Conservation (phyloP, 306 rosid species). For the Elaeagnus macrophylla region DNA sequence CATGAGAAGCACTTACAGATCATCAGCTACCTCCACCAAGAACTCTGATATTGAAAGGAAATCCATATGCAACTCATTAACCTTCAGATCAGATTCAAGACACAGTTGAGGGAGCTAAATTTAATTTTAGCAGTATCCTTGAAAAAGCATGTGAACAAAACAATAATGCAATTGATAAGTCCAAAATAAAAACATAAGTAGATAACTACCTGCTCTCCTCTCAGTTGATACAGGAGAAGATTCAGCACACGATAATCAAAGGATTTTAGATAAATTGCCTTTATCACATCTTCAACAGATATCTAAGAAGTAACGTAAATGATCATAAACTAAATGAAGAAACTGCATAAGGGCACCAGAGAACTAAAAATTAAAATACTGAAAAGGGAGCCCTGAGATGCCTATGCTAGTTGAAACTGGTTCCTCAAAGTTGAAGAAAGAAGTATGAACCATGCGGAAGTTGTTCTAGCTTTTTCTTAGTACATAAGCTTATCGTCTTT, state of each 20-base stretch:
- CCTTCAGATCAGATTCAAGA: conserved; percentile 50
- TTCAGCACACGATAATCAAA: conserved; percentile 84
- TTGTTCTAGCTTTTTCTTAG: no score
- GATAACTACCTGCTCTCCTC: conserved; percentile 57
- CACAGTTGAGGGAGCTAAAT: conserved; percentile 15
- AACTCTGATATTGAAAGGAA: conserved; percentile 83
- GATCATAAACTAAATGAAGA: neutral
- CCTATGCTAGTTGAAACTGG: no score
- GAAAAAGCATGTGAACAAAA: neutral
- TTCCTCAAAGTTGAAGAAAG: no score
- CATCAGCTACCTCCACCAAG: conserved; percentile 84
- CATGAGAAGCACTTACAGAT: conserved; percentile 49
- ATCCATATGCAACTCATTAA: conserved; percentile 79
- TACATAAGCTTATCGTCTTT: no score
- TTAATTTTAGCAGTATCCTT: conserved; percentile 8
- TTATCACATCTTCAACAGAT: conserved; percentile 66
- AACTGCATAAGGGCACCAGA: no score
- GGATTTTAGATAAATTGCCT: conserved; percentile 71
- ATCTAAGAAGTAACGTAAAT: conserved; percentile 40
- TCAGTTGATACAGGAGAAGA: conserved; percentile 80
- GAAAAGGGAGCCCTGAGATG: no score
- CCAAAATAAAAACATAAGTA: neutral
- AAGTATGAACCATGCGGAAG: no score
- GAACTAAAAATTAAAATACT: no score
- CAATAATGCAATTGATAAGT: neutral